A percentile compares a stretch with the other conserved stretches of the same genome.
Conservation (phyloP, 306 rosid species). For the Rosa lucieae region DNA sequence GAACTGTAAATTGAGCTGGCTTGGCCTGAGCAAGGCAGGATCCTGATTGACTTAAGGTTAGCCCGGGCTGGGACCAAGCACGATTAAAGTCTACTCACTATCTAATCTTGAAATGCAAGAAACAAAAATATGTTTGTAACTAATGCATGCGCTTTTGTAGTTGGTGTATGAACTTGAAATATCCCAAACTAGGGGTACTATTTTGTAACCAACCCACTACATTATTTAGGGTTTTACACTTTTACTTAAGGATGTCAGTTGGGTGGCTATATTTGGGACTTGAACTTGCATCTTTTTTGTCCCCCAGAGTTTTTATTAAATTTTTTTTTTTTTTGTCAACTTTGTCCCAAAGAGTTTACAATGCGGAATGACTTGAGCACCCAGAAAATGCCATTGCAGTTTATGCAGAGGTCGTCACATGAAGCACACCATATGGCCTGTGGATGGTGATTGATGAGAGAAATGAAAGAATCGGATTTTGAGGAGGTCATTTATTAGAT, state of each 20-base stretch:
- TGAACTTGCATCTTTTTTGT: conserved; percentile 30
- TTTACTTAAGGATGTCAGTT: not conserved
- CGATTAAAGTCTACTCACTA: too few relatives aligned
- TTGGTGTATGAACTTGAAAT: not conserved
- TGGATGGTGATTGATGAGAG: conserved; percentile 38
- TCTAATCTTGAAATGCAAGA: not conserved
- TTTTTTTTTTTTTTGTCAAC: too few relatives aligned
- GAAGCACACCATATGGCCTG: conserved; percentile 38
- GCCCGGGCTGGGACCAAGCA: not conserved
- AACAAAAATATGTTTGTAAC: not conserved
- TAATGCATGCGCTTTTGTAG: too few relatives aligned
- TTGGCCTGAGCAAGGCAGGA: not conserved
- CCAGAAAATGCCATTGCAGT: conserved; percentile 35
- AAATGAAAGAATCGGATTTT: conserved; percentile 23
- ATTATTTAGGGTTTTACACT: not conserved
- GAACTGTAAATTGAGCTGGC: not conserved
- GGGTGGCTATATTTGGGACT: conserved; percentile 28
- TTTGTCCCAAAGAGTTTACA: conserved; percentile 9
- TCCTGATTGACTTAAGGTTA: too few relatives aligned
- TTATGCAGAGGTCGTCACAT: conserved; percentile 42
- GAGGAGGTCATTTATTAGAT: conserved; percentile 43
- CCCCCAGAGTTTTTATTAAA: not conserved
- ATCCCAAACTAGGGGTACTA: not conserved
- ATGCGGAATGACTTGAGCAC: conserved; percentile 25
- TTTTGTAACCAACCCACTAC: not conserved